Evolutionary conservation across 2,329 filamentous ascomycete genomes (phyloP).

Genomic region (Atkinsonella texensis): DNA sequence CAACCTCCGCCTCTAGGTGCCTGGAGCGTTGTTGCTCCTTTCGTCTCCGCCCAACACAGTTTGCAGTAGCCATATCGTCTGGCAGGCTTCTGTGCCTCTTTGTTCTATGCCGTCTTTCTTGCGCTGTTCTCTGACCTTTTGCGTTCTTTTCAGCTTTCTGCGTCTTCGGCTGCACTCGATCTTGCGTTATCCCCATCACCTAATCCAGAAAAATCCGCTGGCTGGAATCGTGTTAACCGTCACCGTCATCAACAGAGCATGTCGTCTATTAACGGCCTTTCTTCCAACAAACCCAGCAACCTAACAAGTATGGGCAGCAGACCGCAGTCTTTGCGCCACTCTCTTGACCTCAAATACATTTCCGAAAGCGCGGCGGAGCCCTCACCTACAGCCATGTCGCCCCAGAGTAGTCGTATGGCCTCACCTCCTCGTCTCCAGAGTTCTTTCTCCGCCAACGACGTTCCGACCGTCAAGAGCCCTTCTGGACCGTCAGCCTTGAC

Average conservation of each 20-base stretch:
- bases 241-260: constrained; percentile 55
- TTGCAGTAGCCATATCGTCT: neutral
- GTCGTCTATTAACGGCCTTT: constrained; percentile 32
- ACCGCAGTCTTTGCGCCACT: constrained; percentile 41
- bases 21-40: neutral
- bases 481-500: constrained; percentile 32
- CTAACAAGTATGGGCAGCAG: constrained; percentile 35
- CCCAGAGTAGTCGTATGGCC: constrained; percentile 42
- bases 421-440: constrained; percentile 67
- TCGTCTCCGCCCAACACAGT: neutral
- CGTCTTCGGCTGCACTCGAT: constrained; percentile 71
- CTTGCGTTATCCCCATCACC: constrained; percentile 59
- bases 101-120: constrained; percentile 11
- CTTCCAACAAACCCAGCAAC: constrained; percentile 31
- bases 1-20: neutral
- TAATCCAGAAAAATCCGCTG: constrained; percentile 41
- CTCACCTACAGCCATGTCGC: constrained; percentile 27
- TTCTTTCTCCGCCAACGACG: constrained; percentile 82
- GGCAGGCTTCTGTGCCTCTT: neutral
- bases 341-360: constrained; percentile 42
- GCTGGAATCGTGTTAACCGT: constrained; percentile 50
- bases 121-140: constrained; percentile 19
- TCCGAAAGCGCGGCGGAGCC: constrained; percentile 31
- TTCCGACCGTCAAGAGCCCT: constrained; percentile 70
- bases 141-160: constrained; percentile 50